A percentile compares a stretch with the other conserved stretches of the same genome.
Conservation (phyloP, 257 asterid genomes). For the Rauvolfia tetraphylla region DNA sequence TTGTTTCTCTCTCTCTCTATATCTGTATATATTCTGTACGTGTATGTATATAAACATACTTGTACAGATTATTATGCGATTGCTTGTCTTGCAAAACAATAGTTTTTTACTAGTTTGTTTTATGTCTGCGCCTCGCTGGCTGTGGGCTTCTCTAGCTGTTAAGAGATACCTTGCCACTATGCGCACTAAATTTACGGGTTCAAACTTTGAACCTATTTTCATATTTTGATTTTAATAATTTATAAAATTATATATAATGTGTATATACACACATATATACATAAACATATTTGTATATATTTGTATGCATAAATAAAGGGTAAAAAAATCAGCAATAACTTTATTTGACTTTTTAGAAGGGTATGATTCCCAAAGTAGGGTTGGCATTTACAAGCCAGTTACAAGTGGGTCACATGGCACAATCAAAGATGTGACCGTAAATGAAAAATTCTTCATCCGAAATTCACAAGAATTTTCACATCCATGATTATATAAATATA, state of each 20-base stretch:
- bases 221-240: not conserved
- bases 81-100: constrained; percentile 40
- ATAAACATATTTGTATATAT: not conserved
- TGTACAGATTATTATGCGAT: constrained; percentile 4
- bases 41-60: constrained; percentile 4
- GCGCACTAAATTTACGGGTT: constrained; percentile 41
- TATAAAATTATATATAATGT: not conserved
- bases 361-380: constrained; percentile 20
- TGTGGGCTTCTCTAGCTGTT: constrained; percentile 49
- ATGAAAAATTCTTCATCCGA: not conserved
- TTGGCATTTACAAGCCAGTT: constrained; percentile 25
- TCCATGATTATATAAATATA: constrained; percentile 7
- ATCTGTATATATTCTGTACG: constrained; percentile 13
- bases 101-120: constrained; percentile 34
- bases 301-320: not conserved
- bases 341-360: constrained; percentile 11
- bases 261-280: not conserved
- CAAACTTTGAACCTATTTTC: not conserved
- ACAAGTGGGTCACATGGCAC: constrained; percentile 30
- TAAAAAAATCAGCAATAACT: constrained; percentile 8
- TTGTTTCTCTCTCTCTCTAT: not conserved
- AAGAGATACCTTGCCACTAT: constrained; percentile 57
- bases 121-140: constrained; percentile 59
- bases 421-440: constrained; percentile 17
- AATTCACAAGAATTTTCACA: constrained; percentile 5